Conservation (phyloP, 2,329 filamentous ascomycete species). For the Fusarium sp. region DNA sequence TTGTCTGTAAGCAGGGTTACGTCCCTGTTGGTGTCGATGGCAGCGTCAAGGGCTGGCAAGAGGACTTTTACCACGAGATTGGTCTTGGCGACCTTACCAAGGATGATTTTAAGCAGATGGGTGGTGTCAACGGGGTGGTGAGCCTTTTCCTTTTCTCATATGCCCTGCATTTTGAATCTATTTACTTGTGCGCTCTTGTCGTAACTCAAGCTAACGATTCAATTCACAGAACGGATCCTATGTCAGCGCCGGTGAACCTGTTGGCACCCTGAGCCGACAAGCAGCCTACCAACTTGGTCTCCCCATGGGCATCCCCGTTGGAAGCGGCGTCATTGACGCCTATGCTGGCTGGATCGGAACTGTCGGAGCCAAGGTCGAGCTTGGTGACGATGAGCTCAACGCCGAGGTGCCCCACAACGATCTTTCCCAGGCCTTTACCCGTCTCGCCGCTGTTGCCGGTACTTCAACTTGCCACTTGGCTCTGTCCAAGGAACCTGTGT, state of each 20-base stretch:
- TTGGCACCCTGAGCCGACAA: slow-evolving; percentile 85
- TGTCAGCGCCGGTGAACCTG: slow-evolving; percentile 89
- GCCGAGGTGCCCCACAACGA: slow-evolving; percentile 79
- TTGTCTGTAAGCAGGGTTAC: slow-evolving; percentile 96
- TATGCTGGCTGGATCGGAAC: slow-evolving; percentile 99
- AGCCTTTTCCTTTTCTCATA: slow-evolving; percentile 55
- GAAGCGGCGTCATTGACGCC: slow-evolving; percentile 96
- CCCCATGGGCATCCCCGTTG: slow-evolving; percentile 87
- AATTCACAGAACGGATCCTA: slow-evolving; percentile 83
- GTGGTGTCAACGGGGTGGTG: slow-evolving; percentile 94
- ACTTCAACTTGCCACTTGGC: slow-evolving; percentile 98
- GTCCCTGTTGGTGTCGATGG: slow-evolving; percentile 97
- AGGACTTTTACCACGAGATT: slow-evolving; percentile 89
- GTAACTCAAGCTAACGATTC: slow-evolving; percentile 20
- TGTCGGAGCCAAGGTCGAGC: slow-evolving; percentile 93
- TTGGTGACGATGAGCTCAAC: slow-evolving; percentile 73
- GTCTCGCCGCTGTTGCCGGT: slow-evolving; percentile 92
- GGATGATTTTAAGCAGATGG: slow-evolving; percentile 92
- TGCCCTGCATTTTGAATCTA: slow-evolving; percentile 1
- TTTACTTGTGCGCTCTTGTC: not conserved
- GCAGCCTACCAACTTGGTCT: slow-evolving; percentile 87
- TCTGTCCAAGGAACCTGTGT: slow-evolving; percentile 93
- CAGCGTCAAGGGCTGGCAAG: slow-evolving; percentile 97
- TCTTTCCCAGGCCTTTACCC: slow-evolving; percentile 90
- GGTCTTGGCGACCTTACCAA: slow-evolving; percentile 86